A percentile compares a stretch with the other conserved stretches of the same genome.
phyloP scores from a whole-genome alignment of 345 rosid species.

The Salix viminalis region DNA sequence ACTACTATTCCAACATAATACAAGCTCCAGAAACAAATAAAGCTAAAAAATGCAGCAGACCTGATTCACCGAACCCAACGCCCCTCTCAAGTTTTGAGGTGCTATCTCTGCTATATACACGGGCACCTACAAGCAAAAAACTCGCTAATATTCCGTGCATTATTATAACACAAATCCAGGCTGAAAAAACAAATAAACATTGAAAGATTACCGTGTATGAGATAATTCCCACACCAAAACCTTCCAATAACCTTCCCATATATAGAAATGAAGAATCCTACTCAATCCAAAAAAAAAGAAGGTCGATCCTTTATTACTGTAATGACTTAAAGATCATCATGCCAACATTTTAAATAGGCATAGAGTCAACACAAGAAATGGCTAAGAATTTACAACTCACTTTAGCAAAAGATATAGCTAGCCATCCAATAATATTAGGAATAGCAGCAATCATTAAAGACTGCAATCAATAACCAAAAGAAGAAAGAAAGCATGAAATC shows the following conservation, averaged over 20 bases:
- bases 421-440: constrained; percentile 97
- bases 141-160: not conserved
- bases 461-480: constrained; percentile 33
- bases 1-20: not conserved
- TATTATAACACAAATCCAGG: not conserved
- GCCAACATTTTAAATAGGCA: not conserved
- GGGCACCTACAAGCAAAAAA: constrained; percentile 52
- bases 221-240: constrained; percentile 96
- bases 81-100: constrained; percentile 72
- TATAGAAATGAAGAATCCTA: constrained; percentile 96
- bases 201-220: constrained; percentile 69
- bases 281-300: constrained; percentile 6
- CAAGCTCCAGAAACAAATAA: constrained; percentile 2
- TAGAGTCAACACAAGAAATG: not conserved
- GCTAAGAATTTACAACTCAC: constrained; percentile 40
- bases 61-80: constrained; percentile 70
- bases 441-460: constrained; percentile 93
- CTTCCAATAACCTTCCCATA: constrained; percentile 94
- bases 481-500: not conserved
- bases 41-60: constrained; percentile 29
- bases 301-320: constrained; percentile 7
- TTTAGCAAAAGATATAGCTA: constrained; percentile 85
- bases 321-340: constrained; percentile 11
- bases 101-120: constrained; percentile 79
- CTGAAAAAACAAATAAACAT: not conserved